Percentiles rank a stretch among this genome's conserved stretches.
phyloP scores from a whole-genome alignment of 2,329 filamentous ascomycete genomes.

The Hortaea sp. region DNA sequence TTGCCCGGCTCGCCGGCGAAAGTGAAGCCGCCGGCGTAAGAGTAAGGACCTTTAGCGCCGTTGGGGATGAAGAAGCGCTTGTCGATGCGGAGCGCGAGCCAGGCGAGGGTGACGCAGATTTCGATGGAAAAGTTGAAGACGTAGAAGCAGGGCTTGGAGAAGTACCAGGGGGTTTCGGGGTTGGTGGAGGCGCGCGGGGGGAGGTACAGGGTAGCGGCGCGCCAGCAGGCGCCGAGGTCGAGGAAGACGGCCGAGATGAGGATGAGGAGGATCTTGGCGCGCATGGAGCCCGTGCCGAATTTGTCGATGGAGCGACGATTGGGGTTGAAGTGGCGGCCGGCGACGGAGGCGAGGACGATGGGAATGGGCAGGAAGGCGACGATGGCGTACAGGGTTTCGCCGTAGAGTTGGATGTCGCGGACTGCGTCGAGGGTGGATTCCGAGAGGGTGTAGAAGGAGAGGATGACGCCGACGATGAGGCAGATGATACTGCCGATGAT shows the following conservation, averaged over 20 bases:
- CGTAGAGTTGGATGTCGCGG: slow-evolving; percentile 9
- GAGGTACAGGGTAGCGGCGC: slow-evolving; percentile 15
- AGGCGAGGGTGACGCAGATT: slow-evolving; percentile 20
- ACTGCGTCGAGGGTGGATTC: background rate
- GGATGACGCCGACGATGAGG: slow-evolving; percentile 21
- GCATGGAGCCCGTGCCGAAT: slow-evolving; percentile 15
- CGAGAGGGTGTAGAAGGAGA: slow-evolving; percentile 21
- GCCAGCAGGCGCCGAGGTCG: slow-evolving; percentile 17
- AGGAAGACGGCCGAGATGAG: slow-evolving; percentile 13
- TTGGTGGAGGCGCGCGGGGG: slow-evolving; percentile 11
- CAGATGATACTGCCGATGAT: slow-evolving; percentile 13
- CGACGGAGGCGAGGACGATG: slow-evolving; percentile 10
- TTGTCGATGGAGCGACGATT: slow-evolving; percentile 4
- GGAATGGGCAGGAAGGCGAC: slow-evolving; percentile 16
- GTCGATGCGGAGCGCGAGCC: slow-evolving; percentile 19
- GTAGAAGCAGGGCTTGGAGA: slow-evolving; percentile 22
- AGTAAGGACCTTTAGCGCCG: slow-evolving; percentile 28
- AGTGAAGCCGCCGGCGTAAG: slow-evolving; percentile 12
- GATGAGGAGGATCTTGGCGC: slow-evolving; percentile 15
- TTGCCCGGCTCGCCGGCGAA: slow-evolving; percentile 19
- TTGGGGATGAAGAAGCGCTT: slow-evolving; percentile 22
- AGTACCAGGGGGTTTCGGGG: slow-evolving; percentile 18
- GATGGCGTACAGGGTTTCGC: slow-evolving; percentile 16
- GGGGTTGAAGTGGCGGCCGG: slow-evolving; percentile 3
- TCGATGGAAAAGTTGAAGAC: slow-evolving; percentile 23